Evolutionary conservation across 106 monocot genomes (phyloP).

Genomic region (Alisma plantagoaquatica): DNA sequence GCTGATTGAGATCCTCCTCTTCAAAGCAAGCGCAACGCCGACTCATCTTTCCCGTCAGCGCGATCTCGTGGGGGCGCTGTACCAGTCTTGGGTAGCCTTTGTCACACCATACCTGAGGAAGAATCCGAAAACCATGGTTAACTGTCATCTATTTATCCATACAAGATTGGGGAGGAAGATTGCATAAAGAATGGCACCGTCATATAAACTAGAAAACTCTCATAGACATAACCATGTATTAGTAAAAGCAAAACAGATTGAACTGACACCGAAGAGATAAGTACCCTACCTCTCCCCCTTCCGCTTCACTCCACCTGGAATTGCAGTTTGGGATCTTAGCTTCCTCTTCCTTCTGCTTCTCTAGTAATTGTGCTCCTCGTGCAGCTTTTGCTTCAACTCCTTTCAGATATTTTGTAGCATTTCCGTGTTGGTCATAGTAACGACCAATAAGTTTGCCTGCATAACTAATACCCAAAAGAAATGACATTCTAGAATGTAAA

Average conservation of each 20-base stretch:
- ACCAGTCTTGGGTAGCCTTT: slow-evolving; percentile 75
- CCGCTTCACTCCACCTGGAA: slow-evolving; percentile 90
- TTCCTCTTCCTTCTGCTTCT: slow-evolving; percentile 88
- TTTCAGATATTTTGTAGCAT: slow-evolving; percentile 85
- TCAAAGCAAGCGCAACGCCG: slow-evolving; percentile 77
- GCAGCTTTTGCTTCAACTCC: slow-evolving; percentile 89
- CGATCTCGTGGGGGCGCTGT: slow-evolving; percentile 67
- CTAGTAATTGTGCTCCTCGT: slow-evolving; percentile 82
- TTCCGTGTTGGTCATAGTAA: slow-evolving; percentile 82
- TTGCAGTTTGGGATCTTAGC: slow-evolving; percentile 84
- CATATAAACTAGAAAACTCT: no score
- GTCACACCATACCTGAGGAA: slow-evolving; percentile 86
- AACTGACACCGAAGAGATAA: no score
- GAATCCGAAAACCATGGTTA: neutral
- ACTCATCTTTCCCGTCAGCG: slow-evolving; percentile 57
- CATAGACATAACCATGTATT: no score
- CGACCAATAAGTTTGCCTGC: slow-evolving; percentile 84
- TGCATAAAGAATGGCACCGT: no score
- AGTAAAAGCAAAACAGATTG: no score
- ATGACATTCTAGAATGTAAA: no score
- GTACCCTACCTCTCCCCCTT: slow-evolving; percentile 72
- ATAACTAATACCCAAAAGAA: no score
- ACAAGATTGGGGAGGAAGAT: no score
- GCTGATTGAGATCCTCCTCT: slow-evolving; percentile 56
- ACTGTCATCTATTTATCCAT: neutral